These are phyloP conservation scores for Aspergillus biplanus DNA, from an alignment of 495 filamentous ascomycete genomes.

Conservation along the genomic window DNA sequence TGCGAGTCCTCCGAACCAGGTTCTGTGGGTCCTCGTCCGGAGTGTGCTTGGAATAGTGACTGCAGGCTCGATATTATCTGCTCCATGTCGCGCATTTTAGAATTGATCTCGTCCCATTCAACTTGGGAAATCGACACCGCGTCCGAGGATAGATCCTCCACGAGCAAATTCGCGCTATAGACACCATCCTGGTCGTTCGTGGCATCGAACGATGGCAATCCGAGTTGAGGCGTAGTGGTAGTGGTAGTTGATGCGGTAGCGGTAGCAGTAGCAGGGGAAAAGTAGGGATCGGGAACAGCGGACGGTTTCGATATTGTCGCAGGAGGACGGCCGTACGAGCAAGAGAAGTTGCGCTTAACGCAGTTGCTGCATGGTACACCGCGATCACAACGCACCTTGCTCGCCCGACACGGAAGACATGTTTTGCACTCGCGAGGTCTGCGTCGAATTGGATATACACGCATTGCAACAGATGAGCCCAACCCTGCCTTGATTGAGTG, in stretches of 20 bases:
- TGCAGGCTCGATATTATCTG: conserved; percentile 44
- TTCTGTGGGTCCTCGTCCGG: conserved; percentile 28
- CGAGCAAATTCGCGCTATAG: conserved; percentile 17
- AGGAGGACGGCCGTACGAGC: conserved; percentile 71
- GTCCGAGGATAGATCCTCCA: conserved; percentile 31
- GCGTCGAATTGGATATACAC: conserved; percentile 48
- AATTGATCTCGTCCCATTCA: conserved; percentile 52
- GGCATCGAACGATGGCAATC: conserved; percentile 5
- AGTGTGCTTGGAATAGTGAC: conserved; percentile 41
- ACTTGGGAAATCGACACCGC: conserved; percentile 42
- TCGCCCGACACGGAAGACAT: conserved; percentile 51
- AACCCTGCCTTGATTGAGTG: conserved; percentile 24
- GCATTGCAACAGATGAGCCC: conserved; percentile 29
- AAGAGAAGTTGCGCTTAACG: conserved; percentile 70
- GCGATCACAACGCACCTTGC: conserved; percentile 70
- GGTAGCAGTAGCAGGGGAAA: conserved; percentile 21
- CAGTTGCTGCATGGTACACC: conserved; percentile 75
- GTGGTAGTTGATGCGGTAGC: not conserved
- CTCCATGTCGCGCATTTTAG: conserved; percentile 51
- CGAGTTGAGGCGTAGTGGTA: conserved; percentile 13
- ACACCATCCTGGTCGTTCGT: conserved; percentile 19
- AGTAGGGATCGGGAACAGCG: conserved; percentile 23
- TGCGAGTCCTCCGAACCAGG: conserved; percentile 16
- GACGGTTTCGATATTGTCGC: conserved; percentile 23
- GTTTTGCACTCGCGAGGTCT: conserved; percentile 54